These are phyloP conservation scores for Salix brachista DNA, from an alignment of 345 rosid species.

Conservation along the genomic window DNA sequence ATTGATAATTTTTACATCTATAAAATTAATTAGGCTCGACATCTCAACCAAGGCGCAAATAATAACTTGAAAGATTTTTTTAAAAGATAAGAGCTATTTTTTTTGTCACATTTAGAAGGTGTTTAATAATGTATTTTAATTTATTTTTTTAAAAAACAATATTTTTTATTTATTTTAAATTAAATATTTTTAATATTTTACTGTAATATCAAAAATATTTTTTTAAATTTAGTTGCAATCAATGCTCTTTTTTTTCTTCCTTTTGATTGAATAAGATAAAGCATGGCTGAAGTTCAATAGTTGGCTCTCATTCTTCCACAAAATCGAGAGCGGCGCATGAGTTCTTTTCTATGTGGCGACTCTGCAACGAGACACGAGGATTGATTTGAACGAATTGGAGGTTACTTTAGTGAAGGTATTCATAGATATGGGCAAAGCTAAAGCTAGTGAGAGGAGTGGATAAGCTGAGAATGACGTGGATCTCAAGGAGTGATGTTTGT, in stretches of 20 bases:
- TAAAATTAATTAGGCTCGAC: no score
- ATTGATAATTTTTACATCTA: no score
- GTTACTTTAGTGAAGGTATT: background rate
- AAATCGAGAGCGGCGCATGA: background rate
- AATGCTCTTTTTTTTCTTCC: background rate
- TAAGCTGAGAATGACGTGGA: constrained; percentile 47
- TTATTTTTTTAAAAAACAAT: no score
- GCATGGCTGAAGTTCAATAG: background rate
- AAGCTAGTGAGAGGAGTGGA: constrained; percentile 2
- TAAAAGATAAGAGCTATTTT: no score
- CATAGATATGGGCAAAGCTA: background rate
- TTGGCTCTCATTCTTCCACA: background rate
- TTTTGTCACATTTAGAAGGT: no score
- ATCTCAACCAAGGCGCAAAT: no score
- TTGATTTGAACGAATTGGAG: background rate
- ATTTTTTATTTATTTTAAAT: no score
- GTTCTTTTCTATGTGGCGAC: background rate
- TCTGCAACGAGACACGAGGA: background rate
- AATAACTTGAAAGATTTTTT: no score
- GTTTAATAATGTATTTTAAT: no score
- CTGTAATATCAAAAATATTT: no score
- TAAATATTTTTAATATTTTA: no score
- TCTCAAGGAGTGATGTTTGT: constrained; percentile 30
- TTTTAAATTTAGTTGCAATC: no score
- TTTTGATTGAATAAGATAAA: background rate